Evolutionary conservation across 768 basidiomycete genomes (phyloP), one percentile per base, ranked within the genome.

Genomic region (Amanita brunnescens): DNA sequence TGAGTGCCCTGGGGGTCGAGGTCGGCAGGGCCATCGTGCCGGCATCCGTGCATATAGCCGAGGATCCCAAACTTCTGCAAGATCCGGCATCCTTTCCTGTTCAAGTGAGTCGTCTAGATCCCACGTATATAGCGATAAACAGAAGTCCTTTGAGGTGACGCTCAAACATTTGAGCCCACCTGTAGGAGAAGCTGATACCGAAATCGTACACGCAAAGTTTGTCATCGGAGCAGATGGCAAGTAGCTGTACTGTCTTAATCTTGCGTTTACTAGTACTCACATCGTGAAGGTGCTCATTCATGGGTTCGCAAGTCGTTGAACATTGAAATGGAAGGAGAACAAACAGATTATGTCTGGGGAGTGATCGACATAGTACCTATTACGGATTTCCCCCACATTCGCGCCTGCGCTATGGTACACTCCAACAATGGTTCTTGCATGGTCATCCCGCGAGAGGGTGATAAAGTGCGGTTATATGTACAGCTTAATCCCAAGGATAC

Each of bases 301-400:
- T 90, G 87, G 86, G 85, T 91, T 20, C 77, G 89, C 21, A 87
- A 86, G 53, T 51, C 66, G 0, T 68, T 87, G 7, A 71, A 72
- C 7, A 82, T 91, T 46, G 60, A 67, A 3, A 85, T 91, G 85
- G 79, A 88, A 53, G 89, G 89, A 5, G 86, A 90, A 62, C 82
- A 87, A 54, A 74, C 71, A 67, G 82, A 90, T 48, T 84, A 77
- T 52, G 73, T 91, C 16, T 92, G 90, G 90, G 90, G 90, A 2
- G 89, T 91, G 2, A 66, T 90, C 16, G 90, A 90, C 63, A 69
- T 79, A 45, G 58, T 78, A 21, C 83, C 83, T 0, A 74, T 81
- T n/a, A 87, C 86, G 1, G 70, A 88, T 59, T 87, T 89, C 54
- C 88, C 88, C 0, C 86, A 90, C 61, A 81, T 86, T 53, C 79